These are phyloP conservation scores for Ampelocalamus luodianensis DNA, from an alignment of 176 grass and related monocot species.

Conservation along the genomic window DNA sequence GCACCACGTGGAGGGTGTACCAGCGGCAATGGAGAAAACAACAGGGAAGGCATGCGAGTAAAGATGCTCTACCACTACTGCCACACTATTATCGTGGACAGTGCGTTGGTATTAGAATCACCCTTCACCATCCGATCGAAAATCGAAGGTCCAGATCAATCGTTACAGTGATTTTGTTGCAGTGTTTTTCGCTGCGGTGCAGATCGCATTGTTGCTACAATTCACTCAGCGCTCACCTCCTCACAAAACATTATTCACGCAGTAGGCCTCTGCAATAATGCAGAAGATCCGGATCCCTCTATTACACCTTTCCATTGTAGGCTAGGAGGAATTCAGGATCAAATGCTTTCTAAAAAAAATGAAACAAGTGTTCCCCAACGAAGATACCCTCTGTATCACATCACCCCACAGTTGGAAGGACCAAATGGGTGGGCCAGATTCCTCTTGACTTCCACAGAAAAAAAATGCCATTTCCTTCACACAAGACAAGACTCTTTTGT, in stretches of 20 bases:
- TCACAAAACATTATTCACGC: too few species aligned
- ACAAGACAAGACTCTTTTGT: conserved; percentile 3
- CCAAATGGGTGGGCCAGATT: conserved; percentile 6
- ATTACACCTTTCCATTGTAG: conserved; percentile 2
- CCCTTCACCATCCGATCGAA: too few species aligned
- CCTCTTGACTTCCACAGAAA: conserved; percentile 30
- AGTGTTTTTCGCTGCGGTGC: too few species aligned
- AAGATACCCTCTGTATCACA: conserved; percentile 49
- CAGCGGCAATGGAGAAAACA: neutral
- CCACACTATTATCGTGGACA: conserved; percentile 47
- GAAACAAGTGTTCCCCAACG: conserved; percentile 40
- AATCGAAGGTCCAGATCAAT: too few species aligned
- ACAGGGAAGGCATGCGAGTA: conserved; percentile 43
- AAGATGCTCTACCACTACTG: conserved; percentile 21
- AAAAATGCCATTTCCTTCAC: neutral
- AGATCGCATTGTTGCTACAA: too few species aligned
- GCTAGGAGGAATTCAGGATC: conserved; percentile 37
- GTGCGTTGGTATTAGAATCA: too few species aligned
- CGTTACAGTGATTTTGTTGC: too few species aligned
- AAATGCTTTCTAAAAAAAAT: conserved; percentile 17
- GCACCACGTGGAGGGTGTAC: too few species aligned
- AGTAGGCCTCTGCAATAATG: too few species aligned
- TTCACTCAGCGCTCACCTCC: too few species aligned
- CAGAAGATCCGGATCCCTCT: neutral
- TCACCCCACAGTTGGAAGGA: conserved; percentile 33